These are phyloP conservation scores for Mycothermus thermophilus DNA, from an alignment of 495 filamentous ascomycete genomes.

Conservation along the genomic window DNA sequence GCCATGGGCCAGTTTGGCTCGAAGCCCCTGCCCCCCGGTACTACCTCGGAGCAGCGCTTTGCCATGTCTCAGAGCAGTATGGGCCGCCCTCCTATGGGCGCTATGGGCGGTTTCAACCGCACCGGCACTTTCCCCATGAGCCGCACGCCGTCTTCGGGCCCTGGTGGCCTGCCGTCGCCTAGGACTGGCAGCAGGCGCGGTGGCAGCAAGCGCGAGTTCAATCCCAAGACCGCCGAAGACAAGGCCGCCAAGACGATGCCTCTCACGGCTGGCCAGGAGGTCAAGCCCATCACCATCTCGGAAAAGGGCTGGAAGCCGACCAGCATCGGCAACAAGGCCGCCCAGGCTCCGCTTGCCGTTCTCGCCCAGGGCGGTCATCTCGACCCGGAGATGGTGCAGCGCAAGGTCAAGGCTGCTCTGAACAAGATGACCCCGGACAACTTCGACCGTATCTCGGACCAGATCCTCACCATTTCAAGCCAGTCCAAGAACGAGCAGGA, in stretches of 20 bases:
- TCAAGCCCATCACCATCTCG: slow-evolving; percentile 64
- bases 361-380: slow-evolving; percentile 44
- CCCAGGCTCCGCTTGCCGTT: slow-evolving; percentile 25
- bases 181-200: slow-evolving; percentile 40
- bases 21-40: slow-evolving; percentile 51
- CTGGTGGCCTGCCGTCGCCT: slow-evolving; percentile 35
- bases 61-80: slow-evolving; percentile 28
- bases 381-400: slow-evolving; percentile 85
- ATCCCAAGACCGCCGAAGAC: slow-evolving; percentile 41
- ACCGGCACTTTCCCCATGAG: slow-evolving; percentile 46
- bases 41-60: slow-evolving; percentile 53
- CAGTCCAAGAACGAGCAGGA: slow-evolving; percentile 94
- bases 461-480: slow-evolving; percentile 81
- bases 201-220: slow-evolving; percentile 43
- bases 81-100: slow-evolving; percentile 35
- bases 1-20: slow-evolving; percentile 59
- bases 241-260: slow-evolving; percentile 72
- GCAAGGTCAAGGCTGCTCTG: slow-evolving; percentile 93
- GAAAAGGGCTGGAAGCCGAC: slow-evolving; percentile 80
- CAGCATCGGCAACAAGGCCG: slow-evolving; percentile 39
- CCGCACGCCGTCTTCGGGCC: slow-evolving; percentile 33
- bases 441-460: slow-evolving; percentile 87
- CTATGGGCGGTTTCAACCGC: slow-evolving; percentile 45
- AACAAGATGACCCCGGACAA: slow-evolving; percentile 99
- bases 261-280: slow-evolving; percentile 61